phyloP scores from a whole-genome alignment of 2,329 filamentous ascomycete genomes.

The Botrytis cinerea region DNA sequence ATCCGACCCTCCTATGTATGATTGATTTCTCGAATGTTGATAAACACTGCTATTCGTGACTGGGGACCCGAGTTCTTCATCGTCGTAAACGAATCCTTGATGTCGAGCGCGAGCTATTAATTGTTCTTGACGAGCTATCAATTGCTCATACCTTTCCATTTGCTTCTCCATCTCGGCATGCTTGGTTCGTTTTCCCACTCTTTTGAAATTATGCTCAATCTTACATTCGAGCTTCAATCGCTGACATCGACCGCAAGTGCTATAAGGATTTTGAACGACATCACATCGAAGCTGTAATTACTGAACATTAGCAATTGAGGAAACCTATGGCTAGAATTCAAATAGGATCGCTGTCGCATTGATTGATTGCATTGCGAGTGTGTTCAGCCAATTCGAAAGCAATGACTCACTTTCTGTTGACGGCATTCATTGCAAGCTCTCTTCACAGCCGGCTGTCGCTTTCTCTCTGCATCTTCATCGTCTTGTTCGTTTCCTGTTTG shows the following conservation, averaged over 20 bases:
- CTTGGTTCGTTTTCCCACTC: slow-evolving; percentile 77
- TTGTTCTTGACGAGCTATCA: slow-evolving; percentile 53
- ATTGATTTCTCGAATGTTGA: slow-evolving; percentile 56
- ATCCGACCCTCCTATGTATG: slow-evolving; percentile 63
- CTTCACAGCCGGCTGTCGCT: slow-evolving; percentile 70
- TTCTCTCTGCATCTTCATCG: slow-evolving; percentile 58
- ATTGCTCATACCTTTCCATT: slow-evolving; percentile 67
- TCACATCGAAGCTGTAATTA: slow-evolving; percentile 73
- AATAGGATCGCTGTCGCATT: neutral
- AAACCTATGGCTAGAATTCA: neutral
- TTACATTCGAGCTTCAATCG: slow-evolving; percentile 81
- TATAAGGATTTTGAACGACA: slow-evolving; percentile 78
- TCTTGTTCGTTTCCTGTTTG: slow-evolving; percentile 58
- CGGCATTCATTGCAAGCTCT: slow-evolving; percentile 82
- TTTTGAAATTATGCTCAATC: slow-evolving; percentile 86
- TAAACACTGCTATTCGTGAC: slow-evolving; percentile 58
- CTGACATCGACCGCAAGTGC: slow-evolving; percentile 74
- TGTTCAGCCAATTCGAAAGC: slow-evolving; percentile 2
- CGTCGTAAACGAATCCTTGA: slow-evolving; percentile 57
- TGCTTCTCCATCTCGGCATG: slow-evolving; percentile 87
- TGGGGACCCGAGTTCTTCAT: slow-evolving; percentile 62
- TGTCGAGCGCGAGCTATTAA: slow-evolving; percentile 60
- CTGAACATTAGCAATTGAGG: slow-evolving; percentile 23
- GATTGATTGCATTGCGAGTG: slow-evolving; percentile 6
- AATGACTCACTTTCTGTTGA: slow-evolving; percentile 73